A percentile compares a stretch with the other conserved stretches of the same genome.
These are phyloP conservation scores for Sophora flavescens DNA, from an alignment of 306 rosid genomes.

Conservation along the genomic window DNA sequence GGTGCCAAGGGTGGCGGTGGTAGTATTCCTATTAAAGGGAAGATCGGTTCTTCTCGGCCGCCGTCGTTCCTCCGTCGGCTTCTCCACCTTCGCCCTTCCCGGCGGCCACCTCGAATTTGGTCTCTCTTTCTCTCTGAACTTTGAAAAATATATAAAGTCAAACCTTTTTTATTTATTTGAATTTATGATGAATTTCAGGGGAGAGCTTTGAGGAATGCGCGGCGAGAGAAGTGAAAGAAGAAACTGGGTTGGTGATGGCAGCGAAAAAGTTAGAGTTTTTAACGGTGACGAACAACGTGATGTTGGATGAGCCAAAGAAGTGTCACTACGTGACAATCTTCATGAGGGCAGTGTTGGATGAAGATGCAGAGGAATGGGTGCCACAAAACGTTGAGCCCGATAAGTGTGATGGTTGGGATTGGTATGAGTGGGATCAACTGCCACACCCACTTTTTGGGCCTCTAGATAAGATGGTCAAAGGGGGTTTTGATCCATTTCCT, in stretches of 20 bases:
- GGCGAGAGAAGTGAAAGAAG: constrained; percentile 80
- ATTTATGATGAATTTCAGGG: constrained; percentile 43
- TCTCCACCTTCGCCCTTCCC: constrained; percentile 61
- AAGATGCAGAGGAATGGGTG: constrained; percentile 39
- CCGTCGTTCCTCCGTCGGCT: constrained; percentile 57
- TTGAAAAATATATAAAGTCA: too few relatives aligned
- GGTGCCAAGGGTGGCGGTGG: constrained; percentile 67
- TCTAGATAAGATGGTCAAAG: constrained; percentile 53
- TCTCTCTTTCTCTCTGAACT: constrained; percentile 6
- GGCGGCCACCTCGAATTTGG: constrained; percentile 72
- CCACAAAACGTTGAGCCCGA: constrained; percentile 70
- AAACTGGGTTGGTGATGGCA: constrained; percentile 66
- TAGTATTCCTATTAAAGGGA: constrained; percentile 57
- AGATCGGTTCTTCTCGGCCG: constrained; percentile 57
- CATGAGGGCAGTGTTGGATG: constrained; percentile 55
- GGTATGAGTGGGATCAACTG: constrained; percentile 68
- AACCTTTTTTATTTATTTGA: neutral
- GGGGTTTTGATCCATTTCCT: constrained; percentile 70
- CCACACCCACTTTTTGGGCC: constrained; percentile 81
- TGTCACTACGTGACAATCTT: constrained; percentile 69
- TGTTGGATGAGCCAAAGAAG: constrained; percentile 56
- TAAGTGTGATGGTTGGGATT: constrained; percentile 84
- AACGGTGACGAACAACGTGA: constrained; percentile 60
- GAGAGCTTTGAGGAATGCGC: constrained; percentile 87
- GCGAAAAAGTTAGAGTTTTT: constrained; percentile 56